Percentiles rank a stretch among this genome's conserved stretches.
Conservation (phyloP, 768 basidiomycete genomes). For the Naganishia randhawae region DNA sequence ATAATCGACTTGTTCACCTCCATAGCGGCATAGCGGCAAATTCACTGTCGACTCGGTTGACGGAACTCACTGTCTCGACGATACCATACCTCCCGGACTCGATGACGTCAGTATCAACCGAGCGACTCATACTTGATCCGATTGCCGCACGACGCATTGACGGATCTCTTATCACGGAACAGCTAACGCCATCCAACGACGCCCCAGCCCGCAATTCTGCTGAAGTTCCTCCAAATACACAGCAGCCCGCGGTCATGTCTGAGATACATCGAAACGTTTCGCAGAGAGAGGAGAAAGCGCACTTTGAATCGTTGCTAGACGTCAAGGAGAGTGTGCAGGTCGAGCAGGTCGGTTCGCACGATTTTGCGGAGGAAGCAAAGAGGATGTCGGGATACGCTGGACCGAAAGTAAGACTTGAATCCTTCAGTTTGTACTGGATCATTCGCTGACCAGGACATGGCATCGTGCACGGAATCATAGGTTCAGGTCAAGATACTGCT, state of each 20-base stretch:
- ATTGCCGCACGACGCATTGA: background rate
- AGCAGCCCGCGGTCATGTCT: background rate
- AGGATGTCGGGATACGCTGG: background rate
- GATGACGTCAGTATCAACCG: conserved; percentile 10
- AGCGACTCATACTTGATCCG: conserved; percentile 11
- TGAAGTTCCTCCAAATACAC: background rate
- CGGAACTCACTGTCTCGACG: background rate
- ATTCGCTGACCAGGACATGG: background rate
- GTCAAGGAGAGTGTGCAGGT: conserved; percentile 5
- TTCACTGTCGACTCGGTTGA: background rate
- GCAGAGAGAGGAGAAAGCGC: conserved; percentile 9
- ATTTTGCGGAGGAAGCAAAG: conserved; percentile 2
- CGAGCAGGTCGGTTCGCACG: background rate
- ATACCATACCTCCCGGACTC: background rate
- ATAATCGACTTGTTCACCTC: background rate
- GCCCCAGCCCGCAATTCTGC: background rate
- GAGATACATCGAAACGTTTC: background rate
- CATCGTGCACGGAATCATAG: conserved; percentile 17
- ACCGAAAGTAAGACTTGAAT: background rate
- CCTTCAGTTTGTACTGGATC: background rate
- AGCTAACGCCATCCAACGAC: background rate
- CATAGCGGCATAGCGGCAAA: background rate
- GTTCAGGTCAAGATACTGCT: conserved; percentile 43
- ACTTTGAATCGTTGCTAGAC: background rate
- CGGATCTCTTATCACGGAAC: background rate